These are phyloP conservation scores for Peniophora sp. DNA, from an alignment of 1,284 basidiomycete genomes.

Conservation along the genomic window DNA sequence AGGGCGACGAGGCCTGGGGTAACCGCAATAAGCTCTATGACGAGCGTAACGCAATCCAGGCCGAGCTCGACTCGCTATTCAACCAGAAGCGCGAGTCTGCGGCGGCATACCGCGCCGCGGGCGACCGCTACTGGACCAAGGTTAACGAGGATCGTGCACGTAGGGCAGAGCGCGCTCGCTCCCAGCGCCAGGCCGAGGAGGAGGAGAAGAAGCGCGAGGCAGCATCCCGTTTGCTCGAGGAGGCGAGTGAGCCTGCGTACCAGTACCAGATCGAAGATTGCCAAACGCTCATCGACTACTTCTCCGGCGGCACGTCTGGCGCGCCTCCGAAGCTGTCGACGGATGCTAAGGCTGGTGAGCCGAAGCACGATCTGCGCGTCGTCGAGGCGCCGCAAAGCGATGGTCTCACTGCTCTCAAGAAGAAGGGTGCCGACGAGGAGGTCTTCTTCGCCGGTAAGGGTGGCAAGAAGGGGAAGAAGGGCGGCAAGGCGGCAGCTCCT, in stretches of 20 bases:
- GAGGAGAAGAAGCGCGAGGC: slow-evolving; percentile 77
- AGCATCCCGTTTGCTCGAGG: slow-evolving; percentile 80
- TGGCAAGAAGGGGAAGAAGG: slow-evolving; percentile 68
- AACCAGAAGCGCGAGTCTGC: slow-evolving; percentile 73
- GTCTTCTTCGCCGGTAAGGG: slow-evolving; percentile 70
- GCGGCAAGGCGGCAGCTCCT: slow-evolving; percentile 31
- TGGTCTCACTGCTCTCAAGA: slow-evolving; percentile 81
- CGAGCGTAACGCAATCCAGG: slow-evolving; percentile 75
- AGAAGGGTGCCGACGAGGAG: slow-evolving; percentile 83
- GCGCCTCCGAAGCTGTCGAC: slow-evolving; percentile 28
- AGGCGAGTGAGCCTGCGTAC: slow-evolving; percentile 87
- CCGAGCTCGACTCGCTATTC: slow-evolving; percentile 68
- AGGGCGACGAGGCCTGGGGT: slow-evolving; percentile 81
- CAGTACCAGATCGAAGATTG: slow-evolving; percentile 96
- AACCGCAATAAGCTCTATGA: slow-evolving; percentile 81
- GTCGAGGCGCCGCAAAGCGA: slow-evolving; percentile 70
- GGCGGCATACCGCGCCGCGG: slow-evolving; percentile 69
- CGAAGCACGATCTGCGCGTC: slow-evolving; percentile 79
- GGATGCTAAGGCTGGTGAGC: slow-evolving; percentile 46
- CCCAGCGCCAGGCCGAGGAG: slow-evolving; percentile 81
- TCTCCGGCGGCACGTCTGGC: slow-evolving; percentile 66
- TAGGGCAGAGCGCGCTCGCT: slow-evolving; percentile 73
- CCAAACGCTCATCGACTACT: slow-evolving; percentile 87
- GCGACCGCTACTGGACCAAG: slow-evolving; percentile 77
- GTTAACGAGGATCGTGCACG: slow-evolving; percentile 79